phyloP scores from a whole-genome alignment of 768 basidiomycete species.

The Leucocoprinus leucothites region DNA sequence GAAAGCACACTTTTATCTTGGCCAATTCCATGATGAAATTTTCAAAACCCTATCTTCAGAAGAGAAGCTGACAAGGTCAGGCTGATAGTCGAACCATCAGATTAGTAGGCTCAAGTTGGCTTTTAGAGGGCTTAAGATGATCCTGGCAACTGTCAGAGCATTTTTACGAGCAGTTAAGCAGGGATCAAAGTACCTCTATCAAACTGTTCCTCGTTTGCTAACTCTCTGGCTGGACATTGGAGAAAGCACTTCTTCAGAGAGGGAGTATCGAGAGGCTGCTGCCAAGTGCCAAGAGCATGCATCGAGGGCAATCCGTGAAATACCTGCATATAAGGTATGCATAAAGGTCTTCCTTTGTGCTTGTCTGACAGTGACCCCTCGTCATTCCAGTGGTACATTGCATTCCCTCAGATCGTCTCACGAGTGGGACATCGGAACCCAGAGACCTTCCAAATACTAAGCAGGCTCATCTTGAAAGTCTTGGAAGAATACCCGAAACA shows the following conservation, averaged over 20 bases:
- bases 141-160: slow-evolving; percentile 57
- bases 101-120: not conserved
- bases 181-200: slow-evolving; percentile 96
- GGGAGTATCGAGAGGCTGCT: slow-evolving; percentile 32
- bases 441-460: slow-evolving; percentile 57
- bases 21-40: slow-evolving; percentile 83
- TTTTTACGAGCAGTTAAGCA: slow-evolving; percentile 69
- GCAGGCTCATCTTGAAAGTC: slow-evolving; percentile 65
- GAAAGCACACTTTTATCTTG: slow-evolving; percentile 81
- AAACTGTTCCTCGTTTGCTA: slow-evolving; percentile 88
- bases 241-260: slow-evolving; percentile 40
- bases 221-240: slow-evolving; percentile 94
- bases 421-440: slow-evolving; percentile 76
- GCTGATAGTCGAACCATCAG: not conserved
- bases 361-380: not conserved
- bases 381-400: slow-evolving; percentile 79
- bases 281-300: slow-evolving; percentile 57
- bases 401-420: slow-evolving; percentile 96
- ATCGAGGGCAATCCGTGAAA: slow-evolving; percentile 47
- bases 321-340: slow-evolving; percentile 79
- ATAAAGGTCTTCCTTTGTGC: not conserved
- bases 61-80: slow-evolving; percentile 26
- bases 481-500: slow-evolving; percentile 87
- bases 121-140: slow-evolving; percentile 60
- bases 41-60: slow-evolving; percentile 56